Conservation (phyloP, 371 early-diverging fungal genomes). For the Catenaria anguillulae region DNA sequence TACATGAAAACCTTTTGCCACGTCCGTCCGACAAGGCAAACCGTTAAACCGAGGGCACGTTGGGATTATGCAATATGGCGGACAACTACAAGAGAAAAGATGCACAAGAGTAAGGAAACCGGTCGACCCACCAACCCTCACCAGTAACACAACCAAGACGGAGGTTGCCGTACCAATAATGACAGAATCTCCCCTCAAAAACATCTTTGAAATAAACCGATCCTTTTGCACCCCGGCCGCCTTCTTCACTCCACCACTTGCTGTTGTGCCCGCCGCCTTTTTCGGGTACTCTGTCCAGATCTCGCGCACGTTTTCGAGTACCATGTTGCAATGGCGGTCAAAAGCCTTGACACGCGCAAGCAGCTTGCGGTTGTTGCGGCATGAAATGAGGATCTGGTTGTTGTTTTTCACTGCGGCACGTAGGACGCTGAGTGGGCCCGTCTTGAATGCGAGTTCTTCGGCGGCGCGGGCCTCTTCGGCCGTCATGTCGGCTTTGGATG, state of each 20-base stretch:
- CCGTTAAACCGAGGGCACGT: too few relatives aligned
- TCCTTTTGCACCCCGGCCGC: conserved; percentile 91
- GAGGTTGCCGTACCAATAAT: conserved; percentile 65
- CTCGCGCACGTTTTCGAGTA: conserved; percentile 95
- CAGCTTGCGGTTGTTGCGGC: conserved; percentile 92
- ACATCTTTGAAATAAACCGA: conserved; percentile 94
- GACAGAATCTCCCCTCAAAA: conserved; percentile 94
- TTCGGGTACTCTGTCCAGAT: conserved; percentile 93
- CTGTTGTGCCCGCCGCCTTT: conserved; percentile 53
- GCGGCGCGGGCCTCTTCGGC: conserved; percentile 80
- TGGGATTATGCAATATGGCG: too few relatives aligned
- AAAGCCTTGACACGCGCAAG: conserved; percentile 96
- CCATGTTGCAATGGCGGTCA: conserved; percentile 98
- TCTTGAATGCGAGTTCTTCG: conserved; percentile 92
- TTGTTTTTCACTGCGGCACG: conserved; percentile 89
- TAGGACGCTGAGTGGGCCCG: conserved; percentile 89
- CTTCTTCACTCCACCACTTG: too few relatives aligned
- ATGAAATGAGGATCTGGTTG: conserved; percentile 86
- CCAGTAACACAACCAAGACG: too few relatives aligned
- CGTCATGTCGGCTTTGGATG: conserved; percentile 71
- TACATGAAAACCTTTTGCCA: too few relatives aligned
- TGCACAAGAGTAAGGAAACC: too few relatives aligned
- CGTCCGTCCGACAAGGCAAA: too few relatives aligned
- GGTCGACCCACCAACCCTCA: too few relatives aligned
- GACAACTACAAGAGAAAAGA: too few relatives aligned